A percentile compares a stretch with the other conserved stretches of the same genome.
Conservation (phyloP, 2,329 filamentous ascomycete species). For the Chalaropsis ovoidea region DNA sequence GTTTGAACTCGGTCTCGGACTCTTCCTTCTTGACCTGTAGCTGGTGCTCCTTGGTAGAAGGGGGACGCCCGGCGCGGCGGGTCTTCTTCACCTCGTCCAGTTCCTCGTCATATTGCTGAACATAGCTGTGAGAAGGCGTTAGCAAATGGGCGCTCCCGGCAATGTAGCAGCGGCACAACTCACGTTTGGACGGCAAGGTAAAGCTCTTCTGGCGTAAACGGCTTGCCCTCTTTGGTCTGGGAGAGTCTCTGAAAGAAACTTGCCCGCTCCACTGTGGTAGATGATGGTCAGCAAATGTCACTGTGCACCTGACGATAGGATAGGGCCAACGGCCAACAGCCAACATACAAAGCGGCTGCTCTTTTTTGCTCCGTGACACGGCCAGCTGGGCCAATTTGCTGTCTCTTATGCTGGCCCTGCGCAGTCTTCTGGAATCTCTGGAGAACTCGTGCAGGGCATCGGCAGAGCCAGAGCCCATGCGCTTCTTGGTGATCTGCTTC, state of each 20-base stretch:
- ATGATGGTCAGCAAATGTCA: not conserved
- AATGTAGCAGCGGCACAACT: slow-evolving; percentile 27
- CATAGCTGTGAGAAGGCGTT: slow-evolving; percentile 41
- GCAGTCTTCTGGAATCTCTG: slow-evolving; percentile 70
- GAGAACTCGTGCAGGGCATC: slow-evolving; percentile 78
- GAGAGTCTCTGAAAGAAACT: slow-evolving; percentile 60
- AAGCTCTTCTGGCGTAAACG: slow-evolving; percentile 47
- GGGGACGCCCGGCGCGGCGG: slow-evolving; percentile 67
- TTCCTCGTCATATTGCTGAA: slow-evolving; percentile 62
- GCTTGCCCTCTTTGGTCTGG: slow-evolving; percentile 30
- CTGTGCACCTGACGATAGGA: not conserved
- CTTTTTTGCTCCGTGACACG: slow-evolving; percentile 58
- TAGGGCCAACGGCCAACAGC: not conserved
- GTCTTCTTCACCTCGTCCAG: slow-evolving; percentile 54
- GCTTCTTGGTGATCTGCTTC: slow-evolving; percentile 86
- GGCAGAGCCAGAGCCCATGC: slow-evolving; percentile 49
- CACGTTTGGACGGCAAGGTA: slow-evolving; percentile 54
- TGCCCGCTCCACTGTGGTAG: slow-evolving; percentile 33
- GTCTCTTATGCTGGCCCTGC: slow-evolving; percentile 69
- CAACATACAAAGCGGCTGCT: slow-evolving; percentile 59
- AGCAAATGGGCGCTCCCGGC: not conserved
- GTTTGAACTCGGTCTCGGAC: slow-evolving; percentile 69
- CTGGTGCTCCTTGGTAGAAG: slow-evolving; percentile 65
- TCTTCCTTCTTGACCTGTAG: slow-evolving; percentile 59
- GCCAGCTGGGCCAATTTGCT: slow-evolving; percentile 68